phyloP scores from a whole-genome alignment of 345 rosid genomes.

The Microthlaspi erraticum region DNA sequence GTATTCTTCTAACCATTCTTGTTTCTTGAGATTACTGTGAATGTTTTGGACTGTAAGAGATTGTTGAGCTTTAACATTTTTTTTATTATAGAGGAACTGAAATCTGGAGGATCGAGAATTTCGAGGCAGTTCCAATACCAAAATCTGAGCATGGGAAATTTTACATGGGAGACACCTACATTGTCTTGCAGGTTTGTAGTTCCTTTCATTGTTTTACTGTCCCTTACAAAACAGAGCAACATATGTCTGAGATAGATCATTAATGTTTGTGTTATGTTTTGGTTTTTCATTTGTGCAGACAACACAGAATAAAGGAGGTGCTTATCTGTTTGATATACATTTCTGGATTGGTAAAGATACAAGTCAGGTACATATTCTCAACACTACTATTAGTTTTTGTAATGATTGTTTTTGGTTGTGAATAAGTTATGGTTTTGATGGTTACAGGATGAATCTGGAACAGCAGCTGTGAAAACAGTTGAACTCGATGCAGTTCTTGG shows the following conservation, averaged over 20 bases:
- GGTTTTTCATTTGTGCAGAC: slow-evolving; percentile 57
- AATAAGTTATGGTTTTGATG: slow-evolving; percentile 25
- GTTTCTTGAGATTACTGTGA: background rate
- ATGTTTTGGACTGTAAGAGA: slow-evolving; percentile 26
- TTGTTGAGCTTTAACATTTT: slow-evolving; percentile 59
- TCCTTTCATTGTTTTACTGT: background rate
- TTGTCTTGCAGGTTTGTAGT: slow-evolving; percentile 78
- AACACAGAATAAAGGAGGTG: slow-evolving; percentile 81
- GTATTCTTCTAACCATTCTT: slow-evolving; percentile 48
- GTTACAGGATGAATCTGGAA: slow-evolving; percentile 92
- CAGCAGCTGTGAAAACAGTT: slow-evolving; percentile 96
- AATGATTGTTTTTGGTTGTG: background rate
- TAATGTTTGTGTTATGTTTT: slow-evolving; percentile 32
- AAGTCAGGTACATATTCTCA: slow-evolving; percentile 67
- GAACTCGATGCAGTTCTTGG: slow-evolving; percentile 95
- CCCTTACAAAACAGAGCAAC: background rate
- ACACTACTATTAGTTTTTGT: background rate
- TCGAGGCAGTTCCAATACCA: slow-evolving; percentile 81
- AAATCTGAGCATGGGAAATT: slow-evolving; percentile 94
- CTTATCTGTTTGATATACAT: slow-evolving; percentile 84
- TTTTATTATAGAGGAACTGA: slow-evolving; percentile 72
- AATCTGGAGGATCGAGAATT: slow-evolving; percentile 98
- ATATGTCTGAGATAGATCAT: background rate
- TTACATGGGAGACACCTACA: slow-evolving; percentile 92
- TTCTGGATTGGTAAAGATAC: slow-evolving; percentile 99